Evolutionary conservation across 2,329 filamentous ascomycete species (phyloP).

Genomic region (Stagonosporopsis tanaceti): DNA sequence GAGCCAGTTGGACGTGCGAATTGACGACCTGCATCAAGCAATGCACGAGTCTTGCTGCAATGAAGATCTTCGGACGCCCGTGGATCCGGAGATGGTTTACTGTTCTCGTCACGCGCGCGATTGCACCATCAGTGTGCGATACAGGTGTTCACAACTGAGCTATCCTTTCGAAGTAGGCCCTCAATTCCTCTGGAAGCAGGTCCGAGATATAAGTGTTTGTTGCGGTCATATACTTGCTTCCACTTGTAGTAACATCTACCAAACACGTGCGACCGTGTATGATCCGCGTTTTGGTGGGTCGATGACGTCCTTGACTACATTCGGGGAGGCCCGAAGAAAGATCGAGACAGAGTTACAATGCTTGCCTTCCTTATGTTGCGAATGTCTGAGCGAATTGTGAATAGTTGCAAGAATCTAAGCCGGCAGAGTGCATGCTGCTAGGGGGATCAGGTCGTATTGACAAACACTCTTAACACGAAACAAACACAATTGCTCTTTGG

Average conservation of each 20-base stretch:
- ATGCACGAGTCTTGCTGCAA: neutral
- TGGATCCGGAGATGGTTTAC: neutral
- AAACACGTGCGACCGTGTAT: neutral
- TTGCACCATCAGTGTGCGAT: constrained; percentile 1
- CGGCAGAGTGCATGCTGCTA: neutral
- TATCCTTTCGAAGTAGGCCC: neutral
- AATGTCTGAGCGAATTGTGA: neutral
- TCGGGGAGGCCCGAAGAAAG: neutral
- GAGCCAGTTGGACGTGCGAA: constrained; percentile 4
- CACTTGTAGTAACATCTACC: neutral
- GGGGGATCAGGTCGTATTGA: neutral
- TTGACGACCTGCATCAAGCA: constrained; percentile 13
- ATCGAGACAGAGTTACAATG: neutral
- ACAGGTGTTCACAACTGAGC: neutral
- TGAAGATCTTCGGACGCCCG: constrained; percentile 8
- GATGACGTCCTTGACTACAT: neutral
- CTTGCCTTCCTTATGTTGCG: neutral
- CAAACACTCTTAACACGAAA: too few relatives aligned
- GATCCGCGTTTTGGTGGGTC: neutral
- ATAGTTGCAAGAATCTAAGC: neutral
- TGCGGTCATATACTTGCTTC: neutral
- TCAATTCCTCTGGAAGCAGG: neutral
- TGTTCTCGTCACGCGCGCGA: neutral
- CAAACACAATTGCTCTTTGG: neutral
- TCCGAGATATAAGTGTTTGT: neutral